Evolutionary conservation across 179 eudicot species (phyloP).

Genomic region (Silene coronaria): DNA sequence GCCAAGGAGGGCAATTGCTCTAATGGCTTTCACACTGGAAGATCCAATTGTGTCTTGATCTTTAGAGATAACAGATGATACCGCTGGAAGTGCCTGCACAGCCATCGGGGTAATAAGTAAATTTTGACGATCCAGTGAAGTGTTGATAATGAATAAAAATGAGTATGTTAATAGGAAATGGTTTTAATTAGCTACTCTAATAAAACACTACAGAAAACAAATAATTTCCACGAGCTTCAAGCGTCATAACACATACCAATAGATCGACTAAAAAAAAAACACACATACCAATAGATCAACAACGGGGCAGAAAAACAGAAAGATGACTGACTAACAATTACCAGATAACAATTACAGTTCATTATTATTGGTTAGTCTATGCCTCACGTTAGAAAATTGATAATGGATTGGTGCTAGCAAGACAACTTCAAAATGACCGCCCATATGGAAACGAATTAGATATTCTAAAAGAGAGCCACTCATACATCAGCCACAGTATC

Average conservation of each 20-base stretch:
- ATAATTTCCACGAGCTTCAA: not conserved
- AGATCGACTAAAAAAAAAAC: too few species aligned
- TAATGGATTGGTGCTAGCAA: not conserved
- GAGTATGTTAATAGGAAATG: not conserved
- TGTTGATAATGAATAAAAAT: not conserved
- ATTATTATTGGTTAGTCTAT: not conserved
- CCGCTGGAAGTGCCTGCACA: conserved; percentile 62
- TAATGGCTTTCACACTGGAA: conserved; percentile 52
- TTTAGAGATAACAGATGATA: conserved; percentile 50
- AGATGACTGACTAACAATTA: not conserved
- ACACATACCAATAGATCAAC: not conserved
- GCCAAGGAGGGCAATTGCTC: conserved; percentile 67
- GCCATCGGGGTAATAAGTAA: not conserved
- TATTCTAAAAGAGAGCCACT: not conserved
- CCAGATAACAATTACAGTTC: not conserved
- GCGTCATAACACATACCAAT: not conserved
- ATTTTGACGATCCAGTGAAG: not conserved
- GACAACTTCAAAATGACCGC: not conserved
- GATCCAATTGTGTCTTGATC: conserved; percentile 53
- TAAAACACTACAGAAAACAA: not conserved
- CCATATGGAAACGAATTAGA: not conserved
- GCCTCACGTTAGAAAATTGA: not conserved
- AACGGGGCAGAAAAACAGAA: not conserved
- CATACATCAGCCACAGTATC: not conserved
- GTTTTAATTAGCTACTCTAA: not conserved